phyloP scores from a whole-genome alignment of 345 rosid genomes.

The Trapa incisa region DNA sequence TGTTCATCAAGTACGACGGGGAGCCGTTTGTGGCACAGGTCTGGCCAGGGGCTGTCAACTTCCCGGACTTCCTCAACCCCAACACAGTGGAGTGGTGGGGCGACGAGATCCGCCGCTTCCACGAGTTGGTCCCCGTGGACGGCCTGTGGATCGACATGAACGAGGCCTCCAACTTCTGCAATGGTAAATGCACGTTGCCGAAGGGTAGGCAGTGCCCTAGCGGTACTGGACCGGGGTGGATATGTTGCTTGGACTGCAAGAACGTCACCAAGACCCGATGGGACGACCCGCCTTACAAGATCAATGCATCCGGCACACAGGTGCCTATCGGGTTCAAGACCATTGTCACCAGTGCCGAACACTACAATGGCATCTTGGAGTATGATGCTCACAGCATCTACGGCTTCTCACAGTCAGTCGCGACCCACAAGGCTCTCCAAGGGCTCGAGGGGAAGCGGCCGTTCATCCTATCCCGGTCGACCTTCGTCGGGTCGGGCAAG shows the following conservation, averaged over 20 bases:
- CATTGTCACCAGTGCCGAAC: slow-evolving; percentile 82
- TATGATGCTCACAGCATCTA: slow-evolving; percentile 89
- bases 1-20: slow-evolving; percentile 81
- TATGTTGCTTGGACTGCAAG: slow-evolving; percentile 96
- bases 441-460: slow-evolving; percentile 81
- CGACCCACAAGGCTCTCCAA: slow-evolving; percentile 76
- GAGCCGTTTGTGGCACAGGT: slow-evolving; percentile 87
- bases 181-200: slow-evolving; percentile 64
- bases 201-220: slow-evolving; percentile 53
- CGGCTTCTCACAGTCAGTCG: slow-evolving; percentile 80
- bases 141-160: slow-evolving; percentile 99
- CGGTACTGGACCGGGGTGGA: slow-evolving; percentile 84
- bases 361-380: slow-evolving; percentile 78
- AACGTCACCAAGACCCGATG: slow-evolving; percentile 73
- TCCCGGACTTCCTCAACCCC: slow-evolving; percentile 96
- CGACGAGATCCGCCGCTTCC: slow-evolving; percentile 76
- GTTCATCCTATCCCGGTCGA: slow-evolving; percentile 73
- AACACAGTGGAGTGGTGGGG: slow-evolving; percentile 92
- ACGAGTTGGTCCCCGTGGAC: slow-evolving; percentile 74
- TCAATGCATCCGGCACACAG: slow-evolving; percentile 67
- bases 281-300: slow-evolving; percentile 97
- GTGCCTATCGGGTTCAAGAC: slow-evolving; percentile 82
- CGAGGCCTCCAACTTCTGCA: slow-evolving; percentile 84
- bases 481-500: slow-evolving; percentile 79
- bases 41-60: slow-evolving; percentile 94